Evolutionary conservation across 208 protist genomes (phyloP).

Genomic region (Trypanosoma mega): DNA sequence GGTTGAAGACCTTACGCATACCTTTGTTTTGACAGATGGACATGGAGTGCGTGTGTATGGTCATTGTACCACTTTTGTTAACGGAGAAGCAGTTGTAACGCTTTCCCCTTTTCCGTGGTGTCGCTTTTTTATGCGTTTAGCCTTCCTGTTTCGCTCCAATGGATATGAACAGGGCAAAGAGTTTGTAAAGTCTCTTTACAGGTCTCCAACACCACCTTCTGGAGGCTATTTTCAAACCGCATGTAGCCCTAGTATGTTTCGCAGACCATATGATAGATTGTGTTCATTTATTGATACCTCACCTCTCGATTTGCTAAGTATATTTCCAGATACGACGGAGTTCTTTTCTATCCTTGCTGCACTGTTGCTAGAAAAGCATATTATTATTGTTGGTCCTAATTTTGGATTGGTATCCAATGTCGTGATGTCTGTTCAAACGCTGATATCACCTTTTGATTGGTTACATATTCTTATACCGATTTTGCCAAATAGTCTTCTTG

Average conservation of each 20-base stretch:
- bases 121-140: constrained; percentile 75
- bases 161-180: constrained; percentile 34
- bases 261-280: constrained; percentile 70
- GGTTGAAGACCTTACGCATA: constrained; percentile 56
- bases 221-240: constrained; percentile 57
- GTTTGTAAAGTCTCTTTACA: constrained; percentile 49
- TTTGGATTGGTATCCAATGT: constrained; percentile 73
- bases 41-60: constrained; percentile 73
- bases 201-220: constrained; percentile 56
- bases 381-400: constrained; percentile 81
- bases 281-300: constrained; percentile 84
- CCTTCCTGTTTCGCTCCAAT: constrained; percentile 52
- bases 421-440: constrained; percentile 77
- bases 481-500: constrained; percentile 54
- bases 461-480: constrained; percentile 85
- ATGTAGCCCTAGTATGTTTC: constrained; percentile 45
- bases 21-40: constrained; percentile 78
- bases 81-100: constrained; percentile 58
- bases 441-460: constrained; percentile 85
- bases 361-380: constrained; percentile 71
- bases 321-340: constrained; percentile 60
- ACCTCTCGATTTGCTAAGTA: constrained; percentile 54
- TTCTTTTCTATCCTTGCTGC: constrained; percentile 70
- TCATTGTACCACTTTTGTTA: constrained; percentile 64
- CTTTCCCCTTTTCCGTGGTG: constrained; percentile 81